phyloP scores from a whole-genome alignment of 2,329 filamentous ascomycete species.

The Periconia digitata region DNA sequence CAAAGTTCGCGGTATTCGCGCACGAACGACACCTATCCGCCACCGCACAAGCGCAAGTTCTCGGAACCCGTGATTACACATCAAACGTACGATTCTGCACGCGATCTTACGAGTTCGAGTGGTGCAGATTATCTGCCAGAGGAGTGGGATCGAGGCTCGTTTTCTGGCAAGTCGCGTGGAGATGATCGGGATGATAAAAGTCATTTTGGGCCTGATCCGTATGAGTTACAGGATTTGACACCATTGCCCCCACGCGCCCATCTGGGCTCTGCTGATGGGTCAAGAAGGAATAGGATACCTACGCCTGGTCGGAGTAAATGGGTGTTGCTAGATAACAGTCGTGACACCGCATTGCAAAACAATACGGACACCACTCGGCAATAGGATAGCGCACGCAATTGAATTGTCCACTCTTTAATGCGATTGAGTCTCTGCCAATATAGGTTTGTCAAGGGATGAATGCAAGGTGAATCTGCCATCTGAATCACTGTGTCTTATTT shows the following conservation, averaged over 20 bases:
- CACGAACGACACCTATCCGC: background rate
- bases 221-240: background rate
- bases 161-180: background rate
- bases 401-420: no score
- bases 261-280: background rate
- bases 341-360: background rate
- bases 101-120: background rate
- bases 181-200: background rate
- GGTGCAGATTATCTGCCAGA: background rate
- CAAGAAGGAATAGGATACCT: background rate
- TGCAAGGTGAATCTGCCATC: no score
- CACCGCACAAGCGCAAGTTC: background rate
- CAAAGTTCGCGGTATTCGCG: background rate
- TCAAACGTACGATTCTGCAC: background rate
- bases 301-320: background rate
- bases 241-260: background rate
- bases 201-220: background rate
- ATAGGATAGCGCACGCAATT: no score
- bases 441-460: no score
- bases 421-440: no score
- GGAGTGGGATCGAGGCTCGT: background rate
- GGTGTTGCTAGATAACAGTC: background rate
- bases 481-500: no score
- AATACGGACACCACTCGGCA: no score
- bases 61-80: background rate